Evolutionary conservation across 805 yeast species (phyloP).

Genomic region (Saturnispora saitoi): DNA sequence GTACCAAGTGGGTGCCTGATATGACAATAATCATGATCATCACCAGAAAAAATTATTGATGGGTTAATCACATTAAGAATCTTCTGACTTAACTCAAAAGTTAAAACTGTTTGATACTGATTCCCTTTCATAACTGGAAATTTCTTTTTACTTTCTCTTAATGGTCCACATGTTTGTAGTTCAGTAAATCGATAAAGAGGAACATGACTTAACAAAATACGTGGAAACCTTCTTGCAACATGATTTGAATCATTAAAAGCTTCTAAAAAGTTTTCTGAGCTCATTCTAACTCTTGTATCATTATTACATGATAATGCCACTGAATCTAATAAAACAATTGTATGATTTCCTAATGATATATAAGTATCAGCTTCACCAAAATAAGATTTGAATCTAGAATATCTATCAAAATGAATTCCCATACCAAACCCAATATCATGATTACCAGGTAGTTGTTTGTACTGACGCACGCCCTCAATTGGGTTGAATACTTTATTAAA

Average conservation of each 20-base stretch:
- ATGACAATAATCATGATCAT: conserved; percentile 94
- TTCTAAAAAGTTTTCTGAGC: conserved; percentile 47
- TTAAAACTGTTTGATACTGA: conserved; percentile 88
- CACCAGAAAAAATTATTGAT: conserved; percentile 72
- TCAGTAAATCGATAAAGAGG: conserved; percentile 71
- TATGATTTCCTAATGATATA: conserved; percentile 56
- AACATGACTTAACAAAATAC: conserved; percentile 75
- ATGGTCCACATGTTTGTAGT: conserved; percentile 61
- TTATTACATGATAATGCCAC: conserved; percentile 65
- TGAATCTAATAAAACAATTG: conserved; percentile 70
- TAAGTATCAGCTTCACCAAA: conserved; percentile 66
- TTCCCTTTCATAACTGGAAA: conserved; percentile 69
- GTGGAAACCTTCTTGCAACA: conserved; percentile 35
- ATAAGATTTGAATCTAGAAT: conserved; percentile 54
- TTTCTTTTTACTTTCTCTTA: conserved; percentile 54
- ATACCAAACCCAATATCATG: conserved; percentile 95
- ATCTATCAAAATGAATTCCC: conserved; percentile 47
- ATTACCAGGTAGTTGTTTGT: conserved; percentile 71
- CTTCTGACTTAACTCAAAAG: conserved; percentile 46
- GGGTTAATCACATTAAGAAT: conserved; percentile 59
- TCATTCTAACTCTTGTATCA: conserved; percentile 34
- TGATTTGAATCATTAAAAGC: conserved; percentile 20
- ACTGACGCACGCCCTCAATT: conserved; percentile 27
- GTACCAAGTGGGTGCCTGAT: conserved; percentile 39
- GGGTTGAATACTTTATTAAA: conserved; percentile 51